Evolutionary conservation across 345 rosid species (phyloP).

Genomic region (Streptanthus diversifolius): DNA sequence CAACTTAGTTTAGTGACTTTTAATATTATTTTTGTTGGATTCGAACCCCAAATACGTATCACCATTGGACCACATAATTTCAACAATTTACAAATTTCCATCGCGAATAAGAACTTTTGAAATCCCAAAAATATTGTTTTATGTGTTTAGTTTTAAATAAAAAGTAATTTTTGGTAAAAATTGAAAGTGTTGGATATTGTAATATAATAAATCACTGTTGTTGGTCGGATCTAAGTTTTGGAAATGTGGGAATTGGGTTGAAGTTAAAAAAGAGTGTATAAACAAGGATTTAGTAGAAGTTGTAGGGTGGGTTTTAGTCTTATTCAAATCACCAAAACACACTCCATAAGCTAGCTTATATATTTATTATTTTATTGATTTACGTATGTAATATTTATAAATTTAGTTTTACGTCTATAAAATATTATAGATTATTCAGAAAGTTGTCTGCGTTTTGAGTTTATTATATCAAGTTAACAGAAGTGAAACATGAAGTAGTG

Average conservation of each 20-base stretch:
- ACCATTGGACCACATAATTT: too few species aligned
- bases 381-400: background rate
- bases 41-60: too few species aligned
- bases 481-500: constrained; percentile 23
- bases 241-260: constrained; percentile 30
- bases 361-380: background rate
- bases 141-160: background rate
- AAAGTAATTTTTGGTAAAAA: background rate
- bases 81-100: background rate
- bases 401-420: background rate
- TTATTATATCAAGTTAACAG: background rate
- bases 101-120: background rate
- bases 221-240: constrained; percentile 32
- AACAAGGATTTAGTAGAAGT: constrained; percentile 23
- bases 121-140: background rate
- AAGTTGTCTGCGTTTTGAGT: constrained; percentile 25
- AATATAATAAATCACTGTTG: constrained; percentile 1
- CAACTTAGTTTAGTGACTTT: too few species aligned
- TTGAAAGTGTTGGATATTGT: background rate
- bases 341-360: constrained; percentile 9
- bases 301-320: constrained; percentile 19
- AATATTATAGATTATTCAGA: constrained; percentile 22
- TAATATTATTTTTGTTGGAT: too few species aligned
- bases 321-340: constrained; percentile 24
- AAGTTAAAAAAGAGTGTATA: constrained; percentile 20